Conservation (phyloP, 306 rosid species). For the Trifolium repens region DNA sequence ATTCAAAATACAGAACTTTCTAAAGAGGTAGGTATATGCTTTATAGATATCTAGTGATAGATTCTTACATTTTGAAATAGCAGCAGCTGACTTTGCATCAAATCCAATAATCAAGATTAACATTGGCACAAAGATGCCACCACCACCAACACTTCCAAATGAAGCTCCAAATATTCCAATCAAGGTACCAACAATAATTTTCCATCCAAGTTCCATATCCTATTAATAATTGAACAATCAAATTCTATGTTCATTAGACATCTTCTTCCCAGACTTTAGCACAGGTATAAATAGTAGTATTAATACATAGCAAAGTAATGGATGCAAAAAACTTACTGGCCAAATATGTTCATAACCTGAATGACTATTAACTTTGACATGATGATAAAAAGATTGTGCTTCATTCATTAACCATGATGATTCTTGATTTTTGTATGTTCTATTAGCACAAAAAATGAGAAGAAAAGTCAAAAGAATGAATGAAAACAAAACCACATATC, state of each 20-base stretch:
- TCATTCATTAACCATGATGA: slow-evolving; percentile 30
- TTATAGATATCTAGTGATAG: neutral
- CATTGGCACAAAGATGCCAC: slow-evolving; percentile 95
- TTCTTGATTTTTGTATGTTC: neutral
- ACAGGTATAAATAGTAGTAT: too few relatives aligned
- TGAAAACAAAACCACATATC: slow-evolving; percentile 23
- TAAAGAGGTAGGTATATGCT: too few relatives aligned
- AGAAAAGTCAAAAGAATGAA: slow-evolving; percentile 5
- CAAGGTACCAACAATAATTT: slow-evolving; percentile 60
- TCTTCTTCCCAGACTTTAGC: too few relatives aligned
- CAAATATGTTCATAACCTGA: slow-evolving; percentile 67
- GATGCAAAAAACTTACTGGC: slow-evolving; percentile 67
- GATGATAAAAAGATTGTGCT: slow-evolving; percentile 38
- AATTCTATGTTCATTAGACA: neutral
- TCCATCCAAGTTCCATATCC: slow-evolving; percentile 82
- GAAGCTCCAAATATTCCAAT: slow-evolving; percentile 84
- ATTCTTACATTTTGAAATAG: slow-evolving; percentile 83
- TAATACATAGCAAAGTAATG: neutral
- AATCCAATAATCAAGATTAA: slow-evolving; percentile 76
- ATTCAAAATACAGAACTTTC: too few relatives aligned
- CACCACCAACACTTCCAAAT: slow-evolving; percentile 94
- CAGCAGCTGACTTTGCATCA: slow-evolving; percentile 85
- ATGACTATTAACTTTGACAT: slow-evolving; percentile 54
- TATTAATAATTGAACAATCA: slow-evolving; percentile 29
- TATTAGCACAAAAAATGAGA: slow-evolving; percentile 47